Evolutionary conservation across 371 early-diverging fungal species (phyloP).

Genomic region (Enterocytospora artemiae): DNA sequence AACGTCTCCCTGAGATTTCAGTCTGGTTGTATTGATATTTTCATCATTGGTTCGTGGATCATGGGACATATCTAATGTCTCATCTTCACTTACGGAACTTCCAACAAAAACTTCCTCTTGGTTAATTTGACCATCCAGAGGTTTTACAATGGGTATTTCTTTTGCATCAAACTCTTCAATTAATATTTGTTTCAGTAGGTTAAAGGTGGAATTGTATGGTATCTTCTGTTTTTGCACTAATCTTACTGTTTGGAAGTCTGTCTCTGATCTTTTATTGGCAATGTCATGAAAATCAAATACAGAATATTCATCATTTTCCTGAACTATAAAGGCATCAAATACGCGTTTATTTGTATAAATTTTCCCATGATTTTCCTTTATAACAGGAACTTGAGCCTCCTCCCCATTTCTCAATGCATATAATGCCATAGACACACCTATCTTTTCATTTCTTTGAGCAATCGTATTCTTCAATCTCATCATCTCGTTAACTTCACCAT

Average conservation of each 20-base stretch:
- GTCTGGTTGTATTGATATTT: neutral
- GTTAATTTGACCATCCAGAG: too few relatives aligned
- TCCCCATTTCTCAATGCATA: conserved; percentile 86
- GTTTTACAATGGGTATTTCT: too few relatives aligned
- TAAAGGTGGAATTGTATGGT: conserved; percentile 34
- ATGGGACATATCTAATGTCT: neutral
- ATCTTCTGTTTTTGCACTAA: conserved; percentile 43
- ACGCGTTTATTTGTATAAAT: conserved; percentile 25
- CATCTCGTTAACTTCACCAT: conserved; percentile 97
- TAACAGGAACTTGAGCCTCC: conserved; percentile 74
- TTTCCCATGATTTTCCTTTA: conserved; percentile 56
- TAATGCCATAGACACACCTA: conserved; percentile 67
- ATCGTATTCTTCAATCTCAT: conserved; percentile 79
- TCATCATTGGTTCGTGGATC: too few relatives aligned
- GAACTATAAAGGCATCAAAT: conserved; percentile 38
- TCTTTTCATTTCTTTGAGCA: conserved; percentile 68
- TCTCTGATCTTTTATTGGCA: neutral
- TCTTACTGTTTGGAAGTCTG: conserved; percentile 17
- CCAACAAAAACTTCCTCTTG: too few relatives aligned
- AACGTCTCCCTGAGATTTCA: neutral
- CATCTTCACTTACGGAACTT: neutral
- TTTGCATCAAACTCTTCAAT: conserved; percentile 33
- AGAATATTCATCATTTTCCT: conserved; percentile 12
- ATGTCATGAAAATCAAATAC: conserved; percentile 30
- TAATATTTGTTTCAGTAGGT: conserved; percentile 36